Percentiles rank a stretch among this genome's conserved stretches.
phyloP scores from a whole-genome alignment of 495 filamentous ascomycete species.

The Neurospora intermedia region DNA sequence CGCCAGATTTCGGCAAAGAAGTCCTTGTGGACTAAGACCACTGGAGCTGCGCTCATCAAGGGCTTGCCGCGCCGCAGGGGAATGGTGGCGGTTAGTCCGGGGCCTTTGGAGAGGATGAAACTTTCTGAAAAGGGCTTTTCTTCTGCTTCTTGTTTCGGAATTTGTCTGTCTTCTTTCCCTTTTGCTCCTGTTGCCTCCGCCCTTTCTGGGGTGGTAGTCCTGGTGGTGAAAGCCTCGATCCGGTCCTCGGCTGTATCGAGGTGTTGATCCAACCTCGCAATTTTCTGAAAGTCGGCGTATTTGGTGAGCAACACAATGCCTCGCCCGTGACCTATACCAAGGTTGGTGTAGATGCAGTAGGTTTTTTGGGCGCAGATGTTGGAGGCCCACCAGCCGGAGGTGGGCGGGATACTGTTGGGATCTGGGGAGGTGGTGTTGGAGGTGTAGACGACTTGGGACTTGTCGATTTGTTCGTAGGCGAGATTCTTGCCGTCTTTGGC shows the following conservation, averaged over 20 bases:
- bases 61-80: conserved; percentile 16
- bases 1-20: conserved; percentile 16
- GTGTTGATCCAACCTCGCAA: not conserved
- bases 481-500: conserved; percentile 10
- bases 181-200: too few relatives aligned
- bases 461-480: conserved; percentile 19
- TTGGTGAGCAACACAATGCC: conserved; percentile 21
- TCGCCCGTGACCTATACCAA: conserved; percentile 10
- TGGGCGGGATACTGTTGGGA: conserved; percentile 2
- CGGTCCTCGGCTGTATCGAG: too few relatives aligned
- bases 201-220: too few relatives aligned
- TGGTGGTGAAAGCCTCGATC: too few relatives aligned
- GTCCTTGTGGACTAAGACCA: conserved; percentile 22
- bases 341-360: conserved; percentile 30
- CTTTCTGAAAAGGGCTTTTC: conserved; percentile 4
- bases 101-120: conserved; percentile 19
- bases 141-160: too few relatives aligned
- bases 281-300: conserved; percentile 13
- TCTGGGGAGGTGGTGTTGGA: conserved; percentile 12
- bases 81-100: conserved; percentile 14
- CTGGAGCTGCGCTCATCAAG: conserved; percentile 18
- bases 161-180: too few relatives aligned
- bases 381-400: conserved; percentile 18
- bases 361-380: conserved; percentile 15
- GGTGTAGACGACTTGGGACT: conserved; percentile 10